A percentile compares a stretch with the other conserved stretches of the same genome.
Conservation (phyloP, 352 stramenopile species). For the Pythium rhizo-oryzae region DNA sequence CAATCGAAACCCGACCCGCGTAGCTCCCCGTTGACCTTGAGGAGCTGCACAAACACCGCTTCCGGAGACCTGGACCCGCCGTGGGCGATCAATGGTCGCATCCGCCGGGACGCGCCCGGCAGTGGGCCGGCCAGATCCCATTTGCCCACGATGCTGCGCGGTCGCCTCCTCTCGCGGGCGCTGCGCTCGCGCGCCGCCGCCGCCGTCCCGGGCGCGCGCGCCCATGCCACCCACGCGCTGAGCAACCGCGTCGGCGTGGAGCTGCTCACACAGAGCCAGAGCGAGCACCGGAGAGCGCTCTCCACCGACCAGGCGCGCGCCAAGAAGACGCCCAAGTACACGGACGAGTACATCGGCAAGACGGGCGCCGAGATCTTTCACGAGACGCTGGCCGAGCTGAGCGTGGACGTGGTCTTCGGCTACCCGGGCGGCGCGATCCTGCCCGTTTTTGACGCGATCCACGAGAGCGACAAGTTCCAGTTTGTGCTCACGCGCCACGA, state of each 20-base stretch:
- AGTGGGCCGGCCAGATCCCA: background rate
- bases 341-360: constrained; percentile 91
- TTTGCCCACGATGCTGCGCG: constrained; percentile 33
- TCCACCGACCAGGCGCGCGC: constrained; percentile 25
- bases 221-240: constrained; percentile 16
- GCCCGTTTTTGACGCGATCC: constrained; percentile 95
- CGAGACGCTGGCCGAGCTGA: constrained; percentile 91
- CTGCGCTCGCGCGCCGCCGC: constrained; percentile 25
- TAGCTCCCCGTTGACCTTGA: background rate
- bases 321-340: constrained; percentile 40
- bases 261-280: constrained; percentile 6
- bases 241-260: constrained; percentile 32
- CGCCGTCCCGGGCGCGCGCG: background rate
- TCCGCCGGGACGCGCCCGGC: background rate
- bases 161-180: constrained; percentile 30
- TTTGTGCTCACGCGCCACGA: constrained; percentile 85
- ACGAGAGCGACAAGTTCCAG: constrained; percentile 84
- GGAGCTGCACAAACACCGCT: constrained; percentile 27
- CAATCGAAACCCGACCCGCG: constrained; percentile 9
- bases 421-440: constrained; percentile 95
- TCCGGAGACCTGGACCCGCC: background rate
- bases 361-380: constrained; percentile 95
- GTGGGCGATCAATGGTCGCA: constrained; percentile 4
- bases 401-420: constrained; percentile 92
- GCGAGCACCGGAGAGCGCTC: constrained; percentile 33